Evolutionary conservation across 306 rosid species (phyloP).

Genomic region (Bauhinia variegata): DNA sequence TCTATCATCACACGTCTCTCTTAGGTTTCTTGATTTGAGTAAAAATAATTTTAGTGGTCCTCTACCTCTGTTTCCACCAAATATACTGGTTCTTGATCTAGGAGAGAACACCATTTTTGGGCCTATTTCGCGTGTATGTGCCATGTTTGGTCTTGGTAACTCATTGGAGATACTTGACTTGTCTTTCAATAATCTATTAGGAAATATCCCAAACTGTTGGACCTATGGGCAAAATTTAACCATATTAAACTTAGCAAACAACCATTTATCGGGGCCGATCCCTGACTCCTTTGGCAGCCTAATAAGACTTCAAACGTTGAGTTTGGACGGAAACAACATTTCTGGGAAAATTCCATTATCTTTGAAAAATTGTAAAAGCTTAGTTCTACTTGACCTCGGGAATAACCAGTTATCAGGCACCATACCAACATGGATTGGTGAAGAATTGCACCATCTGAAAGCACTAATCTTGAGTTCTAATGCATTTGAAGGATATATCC

Average conservation of each 20-base stretch:
- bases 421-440: constrained; percentile 43
- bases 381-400: neutral
- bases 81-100: neutral
- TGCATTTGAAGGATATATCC: constrained; percentile 20
- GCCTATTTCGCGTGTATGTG: constrained; percentile 3
- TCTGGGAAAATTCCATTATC: too few species aligned
- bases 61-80: neutral
- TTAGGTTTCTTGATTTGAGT: constrained; percentile 11
- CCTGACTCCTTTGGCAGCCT: constrained; percentile 39
- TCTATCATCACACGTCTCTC: constrained; percentile 8
- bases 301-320: neutral
- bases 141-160: neutral
- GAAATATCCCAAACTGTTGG: constrained; percentile 34
- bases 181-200: constrained; percentile 20
- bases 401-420: constrained; percentile 19
- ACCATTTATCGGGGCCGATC: constrained; percentile 26
- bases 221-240: neutral
- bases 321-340: neutral
- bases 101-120: constrained; percentile 2
- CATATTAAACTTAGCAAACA: neutral
- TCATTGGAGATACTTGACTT: constrained; percentile 18
- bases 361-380: neutral
- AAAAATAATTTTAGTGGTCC: neutral
- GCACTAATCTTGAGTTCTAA: neutral
- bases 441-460: neutral